Percentiles rank a stretch among this genome's conserved stretches.
These are phyloP conservation scores for Tephrocybe sp. DNA, from an alignment of 768 basidiomycete genomes.

Conservation along the genomic window DNA sequence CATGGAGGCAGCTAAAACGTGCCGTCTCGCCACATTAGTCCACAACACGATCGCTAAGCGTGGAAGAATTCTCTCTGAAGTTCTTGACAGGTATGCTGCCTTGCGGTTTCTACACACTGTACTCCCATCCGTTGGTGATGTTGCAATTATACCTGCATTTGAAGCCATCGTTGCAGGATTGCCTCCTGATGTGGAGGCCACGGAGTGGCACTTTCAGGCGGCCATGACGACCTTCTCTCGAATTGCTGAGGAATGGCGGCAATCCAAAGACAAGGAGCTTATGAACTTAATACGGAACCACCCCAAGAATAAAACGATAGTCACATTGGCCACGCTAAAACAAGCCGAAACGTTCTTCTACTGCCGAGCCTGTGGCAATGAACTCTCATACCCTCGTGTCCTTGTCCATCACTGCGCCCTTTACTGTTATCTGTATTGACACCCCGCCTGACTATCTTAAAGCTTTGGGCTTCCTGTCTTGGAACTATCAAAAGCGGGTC, in stretches of 20 bases:
- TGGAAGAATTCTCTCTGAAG: slow-evolving; percentile 9
- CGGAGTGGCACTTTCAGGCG: slow-evolving; percentile 12
- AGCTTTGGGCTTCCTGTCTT: slow-evolving; percentile 4
- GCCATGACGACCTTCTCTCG: slow-evolving; percentile 14
- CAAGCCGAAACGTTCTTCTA: slow-evolving; percentile 12
- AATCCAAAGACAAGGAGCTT: slow-evolving; percentile 14
- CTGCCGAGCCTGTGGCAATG: not conserved
- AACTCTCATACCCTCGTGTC: slow-evolving; percentile 12
- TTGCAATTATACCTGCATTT: slow-evolving; percentile 16
- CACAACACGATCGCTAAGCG: slow-evolving; percentile 4
- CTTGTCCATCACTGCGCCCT: slow-evolving; percentile 14
- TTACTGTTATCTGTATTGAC: not conserved
- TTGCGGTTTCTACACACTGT: slow-evolving; percentile 13
- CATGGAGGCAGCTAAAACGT: slow-evolving; percentile 9
- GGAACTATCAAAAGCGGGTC: slow-evolving; percentile 1
- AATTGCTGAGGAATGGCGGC: slow-evolving; percentile 14
- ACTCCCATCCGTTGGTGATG: slow-evolving; percentile 17
- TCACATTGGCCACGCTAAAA: not conserved
- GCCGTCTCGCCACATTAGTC: slow-evolving; percentile 13
- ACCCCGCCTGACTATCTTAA: not conserved
- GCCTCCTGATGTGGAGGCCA: slow-evolving; percentile 15
- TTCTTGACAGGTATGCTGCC: slow-evolving; percentile 12
- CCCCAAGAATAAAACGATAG: not conserved
- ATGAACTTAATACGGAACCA: slow-evolving; percentile 10
- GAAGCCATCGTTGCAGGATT: slow-evolving; percentile 18